These are phyloP conservation scores for Nothomitra cinnamomea DNA, from an alignment of 2,329 filamentous ascomycete genomes.

Conservation along the genomic window DNA sequence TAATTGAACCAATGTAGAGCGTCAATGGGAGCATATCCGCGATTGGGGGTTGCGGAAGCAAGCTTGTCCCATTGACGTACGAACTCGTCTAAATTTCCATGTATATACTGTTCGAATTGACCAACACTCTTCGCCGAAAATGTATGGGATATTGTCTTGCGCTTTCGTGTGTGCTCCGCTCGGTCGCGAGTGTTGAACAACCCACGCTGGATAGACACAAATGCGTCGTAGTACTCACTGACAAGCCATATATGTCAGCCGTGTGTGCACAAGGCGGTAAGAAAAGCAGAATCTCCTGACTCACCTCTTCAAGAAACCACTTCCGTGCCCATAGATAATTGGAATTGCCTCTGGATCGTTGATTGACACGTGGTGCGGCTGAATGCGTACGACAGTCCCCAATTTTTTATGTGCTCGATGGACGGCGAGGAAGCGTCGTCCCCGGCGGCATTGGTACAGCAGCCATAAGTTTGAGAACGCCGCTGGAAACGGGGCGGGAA, in stretches of 20 bases:
- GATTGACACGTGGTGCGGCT: slow-evolving; percentile 70
- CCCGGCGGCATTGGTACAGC: slow-evolving; percentile 45
- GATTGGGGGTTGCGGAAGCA: slow-evolving; percentile 25
- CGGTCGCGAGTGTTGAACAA: slow-evolving; percentile 82
- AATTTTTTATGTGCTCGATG: slow-evolving; percentile 56
- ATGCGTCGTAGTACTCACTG: slow-evolving; percentile 79
- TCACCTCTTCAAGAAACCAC: slow-evolving; percentile 55
- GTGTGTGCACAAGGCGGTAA: background rate
- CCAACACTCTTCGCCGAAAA: slow-evolving; percentile 67
- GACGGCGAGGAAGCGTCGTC: slow-evolving; percentile 46
- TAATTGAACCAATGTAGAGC: slow-evolving; percentile 69
- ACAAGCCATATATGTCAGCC: background rate
- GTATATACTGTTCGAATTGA: slow-evolving; percentile 82
- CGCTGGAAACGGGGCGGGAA: slow-evolving; percentile 36
- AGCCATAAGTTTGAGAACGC: slow-evolving; percentile 70
- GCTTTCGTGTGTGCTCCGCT: slow-evolving; percentile 68
- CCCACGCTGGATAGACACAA: slow-evolving; percentile 70
- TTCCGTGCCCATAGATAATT: slow-evolving; percentile 62
- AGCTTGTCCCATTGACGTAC: slow-evolving; percentile 56
- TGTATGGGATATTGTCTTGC: slow-evolving; percentile 75
- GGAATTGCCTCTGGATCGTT: slow-evolving; percentile 65
- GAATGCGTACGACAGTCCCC: slow-evolving; percentile 66
- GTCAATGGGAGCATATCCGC: slow-evolving; percentile 47
- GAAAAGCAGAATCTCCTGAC: no score
- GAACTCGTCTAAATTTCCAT: slow-evolving; percentile 58